Evolutionary conservation across 176 grass and related monocot genomes (phyloP).

Genomic region (Poa pratensis): DNA sequence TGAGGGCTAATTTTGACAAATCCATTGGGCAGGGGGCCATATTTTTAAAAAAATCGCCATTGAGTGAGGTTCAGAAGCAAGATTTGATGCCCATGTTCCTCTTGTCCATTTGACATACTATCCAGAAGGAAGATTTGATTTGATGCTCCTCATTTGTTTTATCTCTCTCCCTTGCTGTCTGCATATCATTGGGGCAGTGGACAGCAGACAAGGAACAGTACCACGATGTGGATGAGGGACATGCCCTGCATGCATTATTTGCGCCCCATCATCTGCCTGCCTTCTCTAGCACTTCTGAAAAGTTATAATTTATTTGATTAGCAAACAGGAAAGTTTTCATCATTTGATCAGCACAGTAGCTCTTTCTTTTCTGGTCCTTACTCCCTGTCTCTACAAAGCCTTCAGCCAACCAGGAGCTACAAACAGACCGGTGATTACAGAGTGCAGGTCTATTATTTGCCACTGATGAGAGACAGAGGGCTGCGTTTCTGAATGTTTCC

Average conservation of each 20-base stretch:
- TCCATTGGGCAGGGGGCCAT: too few relatives aligned
- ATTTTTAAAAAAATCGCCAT: too few relatives aligned
- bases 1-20: too few relatives aligned
- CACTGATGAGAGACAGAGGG: too few relatives aligned
- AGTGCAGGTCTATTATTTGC: background rate
- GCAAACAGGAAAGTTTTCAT: constrained; percentile 12
- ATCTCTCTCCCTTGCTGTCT: background rate
- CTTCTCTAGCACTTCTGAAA: background rate
- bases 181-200: background rate
- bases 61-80: background rate
- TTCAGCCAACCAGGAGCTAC: constrained; percentile 14
- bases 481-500: too few relatives aligned
- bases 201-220: constrained; percentile 40
- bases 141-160: background rate
- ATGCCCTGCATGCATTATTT: constrained; percentile 29
- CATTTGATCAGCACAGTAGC: constrained; percentile 7
- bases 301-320: constrained; percentile 25
- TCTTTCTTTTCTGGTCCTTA: background rate
- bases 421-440: background rate
- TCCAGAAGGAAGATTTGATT: constrained; percentile 32
- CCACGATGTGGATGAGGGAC: constrained; percentile 17
- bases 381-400: background rate
- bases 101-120: background rate
- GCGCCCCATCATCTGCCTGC: background rate
- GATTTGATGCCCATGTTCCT: background rate